Percentiles rank a stretch among this genome's conserved stretches.
These are phyloP conservation scores for Echites panduratus DNA, from an alignment of 257 asterid genomes.

Conservation along the genomic window DNA sequence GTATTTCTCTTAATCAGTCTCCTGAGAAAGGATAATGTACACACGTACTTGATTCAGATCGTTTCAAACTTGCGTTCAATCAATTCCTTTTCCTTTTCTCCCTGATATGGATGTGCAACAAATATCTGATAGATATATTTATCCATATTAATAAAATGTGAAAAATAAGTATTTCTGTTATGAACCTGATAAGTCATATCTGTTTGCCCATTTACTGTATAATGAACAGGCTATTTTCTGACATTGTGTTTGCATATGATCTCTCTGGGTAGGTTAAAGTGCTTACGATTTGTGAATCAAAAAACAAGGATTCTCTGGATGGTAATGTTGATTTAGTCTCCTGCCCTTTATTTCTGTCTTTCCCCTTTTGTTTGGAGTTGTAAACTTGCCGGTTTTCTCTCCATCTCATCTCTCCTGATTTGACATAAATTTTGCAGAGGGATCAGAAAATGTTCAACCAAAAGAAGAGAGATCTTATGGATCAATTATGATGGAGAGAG, in stretches of 20 bases:
- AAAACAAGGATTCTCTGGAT: constrained; percentile 34
- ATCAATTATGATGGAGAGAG: constrained; percentile 72
- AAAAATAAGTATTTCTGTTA: too few species aligned
- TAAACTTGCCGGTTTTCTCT: constrained; percentile 4
- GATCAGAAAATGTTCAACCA: constrained; percentile 40
- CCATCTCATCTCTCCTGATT: neutral
- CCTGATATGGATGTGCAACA: too few species aligned
- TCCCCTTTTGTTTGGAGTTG: constrained; percentile 12
- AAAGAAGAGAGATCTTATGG: constrained; percentile 82
- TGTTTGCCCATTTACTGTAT: neutral
- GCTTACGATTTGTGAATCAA: constrained; percentile 78
- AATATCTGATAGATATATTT: too few species aligned
- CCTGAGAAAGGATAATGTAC: neutral
- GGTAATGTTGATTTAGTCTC: constrained; percentile 38
- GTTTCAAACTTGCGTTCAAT: neutral
- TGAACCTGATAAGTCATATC: neutral
- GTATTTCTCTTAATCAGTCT: neutral
- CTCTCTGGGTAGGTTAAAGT: constrained; percentile 63
- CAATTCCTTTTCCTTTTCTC: neutral
- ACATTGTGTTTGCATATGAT: constrained; percentile 10
- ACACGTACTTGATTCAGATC: neutral
- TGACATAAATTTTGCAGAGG: constrained; percentile 43
- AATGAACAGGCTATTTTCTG: neutral
- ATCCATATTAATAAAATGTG: too few species aligned
- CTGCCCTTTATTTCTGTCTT: neutral